phyloP scores from a whole-genome alignment of 208 protist genomes.

The Trypanosoma avium region DNA sequence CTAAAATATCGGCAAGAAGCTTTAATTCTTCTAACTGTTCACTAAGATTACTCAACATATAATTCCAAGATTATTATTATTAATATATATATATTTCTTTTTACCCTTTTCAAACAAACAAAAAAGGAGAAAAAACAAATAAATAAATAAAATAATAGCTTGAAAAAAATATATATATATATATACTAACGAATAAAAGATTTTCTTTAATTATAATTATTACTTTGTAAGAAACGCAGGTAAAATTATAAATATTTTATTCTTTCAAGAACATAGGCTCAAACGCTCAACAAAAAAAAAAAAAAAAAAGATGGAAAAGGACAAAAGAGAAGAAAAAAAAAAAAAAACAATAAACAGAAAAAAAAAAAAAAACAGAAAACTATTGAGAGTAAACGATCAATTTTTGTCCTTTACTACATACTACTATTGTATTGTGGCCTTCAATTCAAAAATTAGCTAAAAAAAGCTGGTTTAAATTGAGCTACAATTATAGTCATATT shows the following conservation, averaged over 20 bases:
- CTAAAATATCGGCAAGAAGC: conserved; percentile 64
- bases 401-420: background rate
- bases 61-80: conserved; percentile 4
- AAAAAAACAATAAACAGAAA: too few species aligned
- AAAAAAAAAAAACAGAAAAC: too few species aligned
- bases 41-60: conserved; percentile 18
- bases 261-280: too few species aligned
- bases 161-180: too few species aligned
- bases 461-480: conserved; percentile 84
- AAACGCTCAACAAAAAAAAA: too few species aligned
- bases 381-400: conserved; percentile 14
- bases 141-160: too few species aligned
- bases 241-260: too few species aligned
- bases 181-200: too few species aligned
- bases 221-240: too few species aligned
- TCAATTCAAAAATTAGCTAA: conserved; percentile 21
- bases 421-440: conserved; percentile 1
- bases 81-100: background rate
- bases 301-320: too few species aligned
- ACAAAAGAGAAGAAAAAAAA: too few species aligned
- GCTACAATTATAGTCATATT: conserved; percentile 91
- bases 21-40: conserved; percentile 44
- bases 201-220: too few species aligned
- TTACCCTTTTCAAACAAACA: conserved; percentile 5
- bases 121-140: background rate